Base-by-base conservation (phyloP, 371 early-diverging fungal species). In the Gilbertella persicaria region DNA sequence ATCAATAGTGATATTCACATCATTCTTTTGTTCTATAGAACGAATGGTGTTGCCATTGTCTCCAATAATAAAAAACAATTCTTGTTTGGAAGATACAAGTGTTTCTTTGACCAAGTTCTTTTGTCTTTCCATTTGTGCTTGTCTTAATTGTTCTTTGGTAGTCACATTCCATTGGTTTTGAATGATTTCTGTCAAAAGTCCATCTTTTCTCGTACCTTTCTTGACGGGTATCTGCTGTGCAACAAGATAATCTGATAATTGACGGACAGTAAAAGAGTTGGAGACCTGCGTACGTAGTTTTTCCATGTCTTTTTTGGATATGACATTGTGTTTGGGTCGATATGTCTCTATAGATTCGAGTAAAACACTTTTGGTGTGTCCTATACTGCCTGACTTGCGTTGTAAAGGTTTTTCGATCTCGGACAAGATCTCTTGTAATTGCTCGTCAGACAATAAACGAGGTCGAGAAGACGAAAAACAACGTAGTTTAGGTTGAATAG, bases 41-140 rank as follows among this genome's bases (percentile, higher is more conserved):
- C 62, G 37, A 14, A 73, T 46, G 3, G 54, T 66, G 5, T 48
- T 44, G 6, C 71, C 74, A 43, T 73, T 63, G 13, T 68, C 67
- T 9, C 62, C 61, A 46, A 73, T 61, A 29, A 67, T 50, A 23
- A 73, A 73, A 30, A 73, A 73, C 30, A 73, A 30, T 23, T 73
- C 64, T 8, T 67, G 55, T 2, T 46, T 41, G 3, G 59, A 37
- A 19, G 62, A 51, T 38, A 66, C 55, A 20, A 65, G 53, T 7
- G 39, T 45, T 1, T 54, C 35, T 26, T 33, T 52, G 0, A 64
- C 42, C 6, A 25, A 10, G 29, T 60, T 29, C 23, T n/a, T 38
- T 14, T 45, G 26, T 19, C 30, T 46, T 13, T 45, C 38, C 17
- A 24, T 24, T 23, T 44, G 50, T 35, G 62, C 60, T 24, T 63